Percentiles rank a stretch among this genome's conserved stretches.
Conservation (phyloP, 75 land plant genomes). For the Pseudotsuga menziesii region DNA sequence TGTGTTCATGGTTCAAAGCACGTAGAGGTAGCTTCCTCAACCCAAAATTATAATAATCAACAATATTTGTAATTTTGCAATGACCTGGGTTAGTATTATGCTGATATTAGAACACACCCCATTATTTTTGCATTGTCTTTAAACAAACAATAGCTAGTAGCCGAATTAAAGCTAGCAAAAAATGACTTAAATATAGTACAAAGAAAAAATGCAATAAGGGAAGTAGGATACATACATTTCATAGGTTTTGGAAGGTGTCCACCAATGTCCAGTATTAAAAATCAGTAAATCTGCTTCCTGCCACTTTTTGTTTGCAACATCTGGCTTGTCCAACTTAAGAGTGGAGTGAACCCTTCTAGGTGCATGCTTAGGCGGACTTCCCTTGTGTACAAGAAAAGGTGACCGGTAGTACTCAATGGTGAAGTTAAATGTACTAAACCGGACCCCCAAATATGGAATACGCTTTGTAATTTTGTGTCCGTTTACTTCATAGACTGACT, state of each 20-base stretch:
- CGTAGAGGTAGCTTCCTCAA: not conserved
- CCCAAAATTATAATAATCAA: not conserved
- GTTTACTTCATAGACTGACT: constrained; percentile 64
- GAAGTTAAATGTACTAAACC: constrained; percentile 52
- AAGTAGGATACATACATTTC: constrained; percentile 39
- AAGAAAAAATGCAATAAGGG: not conserved
- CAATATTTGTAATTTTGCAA: not conserved
- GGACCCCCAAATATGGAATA: constrained; percentile 51
- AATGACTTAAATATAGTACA: not conserved
- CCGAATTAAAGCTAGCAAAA: not conserved
- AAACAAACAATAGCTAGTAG: not conserved
- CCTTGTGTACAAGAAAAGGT: constrained; percentile 70
- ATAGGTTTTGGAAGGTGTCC: constrained; percentile 52
- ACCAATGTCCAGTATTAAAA: constrained; percentile 79
- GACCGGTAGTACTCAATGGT: constrained; percentile 77
- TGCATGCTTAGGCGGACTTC: constrained; percentile 47
- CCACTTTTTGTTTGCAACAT: constrained; percentile 52
- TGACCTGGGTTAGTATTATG: not conserved
- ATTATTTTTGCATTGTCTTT: not conserved
- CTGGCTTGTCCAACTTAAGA: constrained; percentile 62
- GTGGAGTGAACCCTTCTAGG: constrained; percentile 62
- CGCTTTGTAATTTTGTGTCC: constrained; percentile 68
- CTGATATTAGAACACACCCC: not conserved
- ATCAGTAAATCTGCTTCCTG: constrained; percentile 55
- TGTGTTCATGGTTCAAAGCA: not conserved